Percentiles rank a stretch among this genome's conserved stretches.
These are phyloP conservation scores for Lachnellula cervina DNA, from an alignment of 2,329 filamentous ascomycete species.

Conservation along the genomic window DNA sequence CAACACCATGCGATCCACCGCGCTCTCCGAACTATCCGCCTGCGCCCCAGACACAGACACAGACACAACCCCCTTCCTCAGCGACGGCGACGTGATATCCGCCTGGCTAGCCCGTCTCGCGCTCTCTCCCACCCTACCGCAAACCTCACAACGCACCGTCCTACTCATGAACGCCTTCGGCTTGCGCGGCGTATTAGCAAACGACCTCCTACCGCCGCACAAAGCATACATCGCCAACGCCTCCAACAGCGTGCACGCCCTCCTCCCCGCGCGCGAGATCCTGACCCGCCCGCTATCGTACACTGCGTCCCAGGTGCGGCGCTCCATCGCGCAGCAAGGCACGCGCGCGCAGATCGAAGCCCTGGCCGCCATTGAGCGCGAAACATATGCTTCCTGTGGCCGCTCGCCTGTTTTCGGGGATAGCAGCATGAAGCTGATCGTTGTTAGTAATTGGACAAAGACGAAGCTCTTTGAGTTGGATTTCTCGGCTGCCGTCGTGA, in stretches of 20 bases:
- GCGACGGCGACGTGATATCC: constrained; percentile 42
- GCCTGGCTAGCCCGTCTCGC: constrained; percentile 37
- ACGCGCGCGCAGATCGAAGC: constrained; percentile 35
- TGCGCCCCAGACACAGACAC: background rate
- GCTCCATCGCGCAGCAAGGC: constrained; percentile 32
- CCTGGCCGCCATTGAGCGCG: constrained; percentile 28
- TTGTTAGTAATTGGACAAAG: constrained; percentile 37
- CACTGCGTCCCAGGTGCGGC: constrained; percentile 30
- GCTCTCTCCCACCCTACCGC: constrained; percentile 21
- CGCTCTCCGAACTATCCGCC: constrained; percentile 28
- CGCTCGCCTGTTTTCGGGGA: constrained; percentile 33
- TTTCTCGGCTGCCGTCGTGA: constrained; percentile 30
- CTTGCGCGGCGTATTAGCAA: constrained; percentile 30
- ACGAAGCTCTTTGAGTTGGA: constrained; percentile 35
- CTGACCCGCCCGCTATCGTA: constrained; percentile 26
- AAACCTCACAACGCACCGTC: constrained; percentile 28
- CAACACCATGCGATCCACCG: constrained; percentile 28
- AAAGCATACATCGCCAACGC: constrained; percentile 27
- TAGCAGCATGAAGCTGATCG: constrained; percentile 31
- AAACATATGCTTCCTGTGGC: constrained; percentile 3
- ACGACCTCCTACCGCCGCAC: constrained; percentile 27
- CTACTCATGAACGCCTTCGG: constrained; percentile 38
- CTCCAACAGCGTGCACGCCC: constrained; percentile 25
- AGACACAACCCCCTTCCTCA: constrained; percentile 35
- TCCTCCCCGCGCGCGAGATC: constrained; percentile 24